phyloP scores from a whole-genome alignment of 345 rosid species.

The Aegle marmelos region DNA sequence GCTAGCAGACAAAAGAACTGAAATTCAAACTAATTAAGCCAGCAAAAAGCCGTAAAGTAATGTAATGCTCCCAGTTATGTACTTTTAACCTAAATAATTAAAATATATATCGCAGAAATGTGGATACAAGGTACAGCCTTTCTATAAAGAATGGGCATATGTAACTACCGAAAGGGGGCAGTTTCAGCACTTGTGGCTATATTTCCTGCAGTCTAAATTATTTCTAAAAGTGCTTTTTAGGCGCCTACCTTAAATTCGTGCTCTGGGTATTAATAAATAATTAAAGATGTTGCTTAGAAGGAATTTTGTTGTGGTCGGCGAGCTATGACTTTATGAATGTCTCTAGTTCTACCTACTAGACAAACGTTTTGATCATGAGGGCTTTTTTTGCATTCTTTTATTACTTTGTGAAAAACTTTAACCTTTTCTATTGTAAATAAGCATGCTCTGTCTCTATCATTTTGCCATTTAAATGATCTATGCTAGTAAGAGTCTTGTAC shows the following conservation, averaged over 20 bases:
- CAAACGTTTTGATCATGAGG: neutral
- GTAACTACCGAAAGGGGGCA: too few relatives aligned
- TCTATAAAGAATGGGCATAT: too few relatives aligned
- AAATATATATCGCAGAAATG: too few relatives aligned
- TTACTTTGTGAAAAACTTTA: neutral
- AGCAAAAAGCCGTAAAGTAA: neutral
- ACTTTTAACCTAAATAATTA: too few relatives aligned
- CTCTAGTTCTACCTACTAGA: too few relatives aligned
- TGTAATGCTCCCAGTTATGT: neutral
- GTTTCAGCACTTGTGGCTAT: too few relatives aligned
- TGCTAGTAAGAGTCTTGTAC: neutral
- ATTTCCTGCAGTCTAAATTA: neutral
- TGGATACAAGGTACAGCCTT: too few relatives aligned
- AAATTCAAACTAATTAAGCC: neutral
- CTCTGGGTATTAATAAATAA: too few relatives aligned
- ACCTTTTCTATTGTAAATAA: neutral
- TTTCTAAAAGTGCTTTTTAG: neutral
- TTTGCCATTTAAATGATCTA: neutral
- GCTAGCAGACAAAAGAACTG: neutral
- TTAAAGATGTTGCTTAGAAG: neutral
- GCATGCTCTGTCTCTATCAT: neutral
- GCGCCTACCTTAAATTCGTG: slow-evolving; percentile 20
- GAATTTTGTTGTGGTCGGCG: slow-evolving; percentile 8
- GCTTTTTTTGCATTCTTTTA: neutral
- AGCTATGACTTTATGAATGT: slow-evolving; percentile 8